Evolutionary conservation across 495 filamentous ascomycete species (phyloP), one percentile per base, ranked within the genome.

Genomic region (Aspergillus taichungensis): DNA sequence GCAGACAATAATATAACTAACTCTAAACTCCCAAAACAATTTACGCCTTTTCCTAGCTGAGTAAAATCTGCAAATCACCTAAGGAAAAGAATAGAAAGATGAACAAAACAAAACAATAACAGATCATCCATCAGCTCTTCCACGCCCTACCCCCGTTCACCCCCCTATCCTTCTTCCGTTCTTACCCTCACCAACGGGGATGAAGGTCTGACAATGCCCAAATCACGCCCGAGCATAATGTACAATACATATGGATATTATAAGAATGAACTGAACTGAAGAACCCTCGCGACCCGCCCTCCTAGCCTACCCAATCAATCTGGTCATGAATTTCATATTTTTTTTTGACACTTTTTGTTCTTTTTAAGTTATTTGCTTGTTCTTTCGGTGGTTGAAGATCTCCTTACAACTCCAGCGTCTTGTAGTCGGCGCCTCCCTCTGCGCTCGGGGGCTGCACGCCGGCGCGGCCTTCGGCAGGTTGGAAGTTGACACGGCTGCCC

Each of bases 391-490:
- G 14, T 24, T 18, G 29, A 46, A 24, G 32, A 32, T 40, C 7
- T 40, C 13, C 28, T 66, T 63, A 76, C 51, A 76, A 59, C 39
- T 74, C 72, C 52, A 73, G 56, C 31, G 58, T 64, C 52, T 71
- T 74, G 59, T 59, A 73, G 40, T 72, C 70, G 30, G 66, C 66
- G 13, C 78, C 82, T 30, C 55, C 48, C 37, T 83, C 78, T 11
- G 73, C 73, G 50, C 82, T 85, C 52, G 85, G 63, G 2, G 84
- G 87, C 53, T 84, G 77, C 37, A 80, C 72, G 31, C 66, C 69
- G 18, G 69, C 64, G 7, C 68, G 62, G 13, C 70, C 67, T 35
- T 57, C 50, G 36, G 49, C 49, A 4, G 72, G 62, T 43, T 80
- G 71, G 63, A 87, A 87, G 47, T 72, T 78, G 60, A 84, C 71